phyloP scores from a whole-genome alignment of 768 basidiomycete genomes.

The Rhodotorula diobovata region DNA sequence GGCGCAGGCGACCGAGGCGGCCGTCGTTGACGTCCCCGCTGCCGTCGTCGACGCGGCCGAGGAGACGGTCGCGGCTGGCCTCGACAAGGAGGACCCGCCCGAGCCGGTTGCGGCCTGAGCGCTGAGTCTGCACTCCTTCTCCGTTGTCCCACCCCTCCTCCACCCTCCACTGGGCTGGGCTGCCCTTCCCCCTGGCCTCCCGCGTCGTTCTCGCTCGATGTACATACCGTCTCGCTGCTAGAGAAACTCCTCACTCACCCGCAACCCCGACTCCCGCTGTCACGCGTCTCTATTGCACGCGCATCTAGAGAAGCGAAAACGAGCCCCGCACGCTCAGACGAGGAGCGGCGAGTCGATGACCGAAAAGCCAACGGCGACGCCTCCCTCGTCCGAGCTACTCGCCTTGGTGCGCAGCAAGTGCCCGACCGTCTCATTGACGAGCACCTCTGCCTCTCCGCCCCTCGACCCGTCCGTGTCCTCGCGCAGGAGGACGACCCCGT shows the following conservation, averaged over 20 bases:
- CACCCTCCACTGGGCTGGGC: not conserved
- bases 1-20: conserved; percentile 3
- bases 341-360: conserved; percentile 56
- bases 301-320: not conserved
- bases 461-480: conserved; percentile 41
- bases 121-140: not conserved
- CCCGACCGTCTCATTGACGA: conserved; percentile 66
- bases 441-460: conserved; percentile 35
- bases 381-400: conserved; percentile 85
- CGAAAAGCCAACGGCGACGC: conserved; percentile 76
- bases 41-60: not conserved
- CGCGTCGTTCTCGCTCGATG: not conserved
- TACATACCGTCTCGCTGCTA: not conserved
- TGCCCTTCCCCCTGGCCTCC: not conserved
- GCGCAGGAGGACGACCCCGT: conserved; percentile 79
- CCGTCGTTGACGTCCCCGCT: not conserved
- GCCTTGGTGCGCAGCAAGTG: conserved; percentile 87
- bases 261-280: too few species aligned
- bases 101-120: conserved; percentile 15
- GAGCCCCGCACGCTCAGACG: conserved; percentile 3
- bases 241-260: not conserved
- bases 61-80: not conserved
- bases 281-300: too few species aligned
- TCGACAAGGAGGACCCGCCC: conserved; percentile 16
- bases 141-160: not conserved